These are phyloP conservation scores for Plasmopara halstedii DNA, from an alignment of 352 stramenopile species.

Conservation along the genomic window DNA sequence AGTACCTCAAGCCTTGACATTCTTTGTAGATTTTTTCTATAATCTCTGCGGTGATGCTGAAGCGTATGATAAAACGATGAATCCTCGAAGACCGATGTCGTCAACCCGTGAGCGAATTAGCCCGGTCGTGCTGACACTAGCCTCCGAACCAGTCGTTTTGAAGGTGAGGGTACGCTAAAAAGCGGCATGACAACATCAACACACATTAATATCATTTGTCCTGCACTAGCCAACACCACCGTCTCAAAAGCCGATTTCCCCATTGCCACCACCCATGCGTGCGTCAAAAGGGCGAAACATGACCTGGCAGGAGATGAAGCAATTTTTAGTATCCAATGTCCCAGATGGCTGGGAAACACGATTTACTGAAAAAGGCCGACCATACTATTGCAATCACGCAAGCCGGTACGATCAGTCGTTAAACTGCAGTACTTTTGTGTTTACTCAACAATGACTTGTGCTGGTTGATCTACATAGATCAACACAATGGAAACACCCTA, in stretches of 20 bases:
- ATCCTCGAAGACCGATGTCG: neutral
- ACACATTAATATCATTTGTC: neutral
- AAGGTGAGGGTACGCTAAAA: neutral
- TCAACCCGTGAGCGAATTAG: neutral
- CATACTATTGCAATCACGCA: conserved; percentile 36
- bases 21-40: neutral
- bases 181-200: neutral
- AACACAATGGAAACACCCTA: conserved; percentile 78
- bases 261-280: neutral
- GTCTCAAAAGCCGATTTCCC: neutral
- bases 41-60: conserved; percentile 1
- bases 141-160: neutral
- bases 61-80: neutral
- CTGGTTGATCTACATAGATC: conserved; percentile 29
- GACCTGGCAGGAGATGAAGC: conserved; percentile 12
- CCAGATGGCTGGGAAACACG: neutral
- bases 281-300: neutral
- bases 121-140: neutral
- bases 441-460: neutral
- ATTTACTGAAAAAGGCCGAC: conserved; percentile 26
- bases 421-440: neutral
- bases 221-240: neutral
- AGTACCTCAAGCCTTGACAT: neutral
- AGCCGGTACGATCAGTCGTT: conserved; percentile 32
- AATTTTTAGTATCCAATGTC: neutral